phyloP scores from a whole-genome alignment of 768 basidiomycete genomes.

The Collybiopsis confluens region DNA sequence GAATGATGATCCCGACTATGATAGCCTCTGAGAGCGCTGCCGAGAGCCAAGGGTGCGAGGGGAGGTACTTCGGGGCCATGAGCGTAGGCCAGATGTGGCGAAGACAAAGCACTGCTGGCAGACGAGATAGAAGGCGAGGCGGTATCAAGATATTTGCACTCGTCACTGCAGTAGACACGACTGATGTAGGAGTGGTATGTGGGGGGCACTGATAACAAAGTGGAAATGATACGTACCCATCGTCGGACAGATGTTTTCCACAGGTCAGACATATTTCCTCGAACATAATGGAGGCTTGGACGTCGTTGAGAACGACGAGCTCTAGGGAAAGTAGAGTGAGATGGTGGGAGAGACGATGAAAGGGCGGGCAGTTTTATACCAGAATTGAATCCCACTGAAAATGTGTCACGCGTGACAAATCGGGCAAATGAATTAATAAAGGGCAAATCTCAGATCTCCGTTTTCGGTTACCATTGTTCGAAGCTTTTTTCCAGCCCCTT shows the following conservation, averaged over 20 bases:
- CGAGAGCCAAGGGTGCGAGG: slow-evolving; percentile 63
- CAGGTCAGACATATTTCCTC: slow-evolving; percentile 77
- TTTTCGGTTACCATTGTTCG: no score
- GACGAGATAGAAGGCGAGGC: slow-evolving; percentile 67
- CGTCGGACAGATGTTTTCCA: slow-evolving; percentile 58
- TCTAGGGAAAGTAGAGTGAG: slow-evolving; percentile 2
- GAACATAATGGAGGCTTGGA: slow-evolving; percentile 46
- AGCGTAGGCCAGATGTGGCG: slow-evolving; percentile 54
- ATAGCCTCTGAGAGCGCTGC: slow-evolving; percentile 46
- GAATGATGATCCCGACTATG: slow-evolving; percentile 46
- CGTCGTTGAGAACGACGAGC: slow-evolving; percentile 7
- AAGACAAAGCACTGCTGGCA: slow-evolving; percentile 64
- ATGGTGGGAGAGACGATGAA: slow-evolving; percentile 3
- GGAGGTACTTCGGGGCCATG: slow-evolving; percentile 60
- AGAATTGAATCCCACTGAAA: no score
- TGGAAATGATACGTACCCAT: slow-evolving; percentile 44
- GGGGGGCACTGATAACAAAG: slow-evolving; percentile 12
- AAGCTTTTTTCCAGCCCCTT: no score
- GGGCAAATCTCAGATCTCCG: no score
- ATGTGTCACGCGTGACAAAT: no score
- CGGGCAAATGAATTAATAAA: no score
- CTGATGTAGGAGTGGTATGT: no score
- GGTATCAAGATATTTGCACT: slow-evolving; percentile 58
- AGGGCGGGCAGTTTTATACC: neutral
- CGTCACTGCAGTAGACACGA: slow-evolving; percentile 66